Conservation (phyloP, 169 alveolate genomes). For the Plasmodium ovale region DNA sequence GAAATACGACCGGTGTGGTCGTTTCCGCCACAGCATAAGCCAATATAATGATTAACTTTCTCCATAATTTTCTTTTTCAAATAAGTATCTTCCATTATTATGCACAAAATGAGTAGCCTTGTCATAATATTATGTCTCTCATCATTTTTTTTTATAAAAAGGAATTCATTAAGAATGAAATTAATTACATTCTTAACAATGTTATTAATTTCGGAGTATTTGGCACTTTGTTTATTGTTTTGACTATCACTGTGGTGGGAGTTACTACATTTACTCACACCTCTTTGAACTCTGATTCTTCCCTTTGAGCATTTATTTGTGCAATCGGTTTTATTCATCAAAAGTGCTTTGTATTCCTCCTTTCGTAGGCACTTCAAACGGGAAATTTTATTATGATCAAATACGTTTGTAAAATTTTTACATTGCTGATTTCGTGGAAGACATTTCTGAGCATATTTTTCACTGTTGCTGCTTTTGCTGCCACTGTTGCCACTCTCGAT, state of each 20-base stretch:
- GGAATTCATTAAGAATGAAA: conserved; percentile 67
- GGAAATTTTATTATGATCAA: conserved; percentile 37
- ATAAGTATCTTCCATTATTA: conserved; percentile 65
- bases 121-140: conserved; percentile 71
- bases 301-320: too few species aligned
- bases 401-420: conserved; percentile 7
- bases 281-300: too few species aligned
- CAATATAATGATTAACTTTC: conserved; percentile 20
- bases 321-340: conserved; percentile 9
- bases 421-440: neutral
- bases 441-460: neutral
- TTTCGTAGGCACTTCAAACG: conserved; percentile 27
- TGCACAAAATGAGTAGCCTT: conserved; percentile 38
- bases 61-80: conserved; percentile 70
- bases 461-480: neutral
- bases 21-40: neutral
- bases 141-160: conserved; percentile 64
- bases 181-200: conserved; percentile 71
- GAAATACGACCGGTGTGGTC: neutral
- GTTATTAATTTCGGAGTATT: conserved; percentile 53
- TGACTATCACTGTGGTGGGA: neutral
- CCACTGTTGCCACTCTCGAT: neutral
- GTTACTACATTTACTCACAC: neutral
- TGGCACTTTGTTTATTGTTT: neutral
- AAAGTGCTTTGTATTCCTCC: conserved; percentile 37